Base-by-base conservation (phyloP, 306 rosid genomes). In the Coriaria nepalensis region DNA sequence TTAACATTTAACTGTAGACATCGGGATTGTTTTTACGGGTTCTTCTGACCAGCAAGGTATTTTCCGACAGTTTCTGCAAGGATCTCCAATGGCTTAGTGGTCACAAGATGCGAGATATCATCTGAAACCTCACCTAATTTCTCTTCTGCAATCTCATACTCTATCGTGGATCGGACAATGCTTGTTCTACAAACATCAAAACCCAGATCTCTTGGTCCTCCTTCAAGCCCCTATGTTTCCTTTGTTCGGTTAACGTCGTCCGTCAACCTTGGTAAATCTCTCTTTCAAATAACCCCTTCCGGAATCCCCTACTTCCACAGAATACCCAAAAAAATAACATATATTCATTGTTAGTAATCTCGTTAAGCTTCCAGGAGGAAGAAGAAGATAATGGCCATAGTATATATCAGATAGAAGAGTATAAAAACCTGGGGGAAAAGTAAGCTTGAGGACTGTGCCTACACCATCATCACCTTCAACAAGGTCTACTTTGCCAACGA, bases 401-500 rank as follows among this genome's bases (percentile, higher is more conserved):
- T 20, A 3, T 20, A 1, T 20, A 20, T 20, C 2, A 20, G 29
- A 20, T 20, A 20, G 29, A 20, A 1, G 29, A 20, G 29, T 20
- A 3, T 20, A 20, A 1, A 20, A 20, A 52, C 56, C 56, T 0
- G 13, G 56, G 5, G 34, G 35, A 14, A 52, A 52, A 10, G 35
- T 52, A 44, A 37, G 0, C 9, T 9, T 39, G 13, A 52, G 13
- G 29, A 52, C 29, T 6, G 56, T 52, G 14, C 56, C 56, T 37
- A 34, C 45, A 7, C 45, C 45, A 37, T 43, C 56, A 9, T 52
- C 56, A 35, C 56, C 56, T 52, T 52, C 14, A 2, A 52, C 29
- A 14, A 52, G 13, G 4, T 38, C 56, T 4, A 36, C 6, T 52
- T 52, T 52, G 9, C 39, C 13, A 35, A 52, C 3, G 35, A 52